Percentiles rank a stretch among this genome's conserved stretches.
These are phyloP conservation scores for Lyophyllum atratum DNA, from an alignment of 768 basidiomycete species.

Conservation along the genomic window DNA sequence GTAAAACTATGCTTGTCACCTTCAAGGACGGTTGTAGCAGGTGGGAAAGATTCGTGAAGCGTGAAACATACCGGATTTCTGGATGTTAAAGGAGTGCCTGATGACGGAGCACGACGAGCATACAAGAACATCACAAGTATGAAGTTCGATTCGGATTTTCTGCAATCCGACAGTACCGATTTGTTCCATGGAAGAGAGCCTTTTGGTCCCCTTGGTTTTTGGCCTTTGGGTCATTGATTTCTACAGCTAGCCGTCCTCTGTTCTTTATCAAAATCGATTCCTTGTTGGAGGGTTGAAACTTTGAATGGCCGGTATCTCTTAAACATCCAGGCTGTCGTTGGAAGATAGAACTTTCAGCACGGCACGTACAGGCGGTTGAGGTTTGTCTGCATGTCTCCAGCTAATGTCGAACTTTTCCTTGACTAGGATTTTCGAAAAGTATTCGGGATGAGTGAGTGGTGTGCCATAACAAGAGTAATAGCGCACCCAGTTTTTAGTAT, in stretches of 20 bases:
- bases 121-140: background rate
- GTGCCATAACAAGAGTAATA: background rate
- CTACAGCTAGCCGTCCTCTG: background rate
- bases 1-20: background rate
- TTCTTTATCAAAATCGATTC: background rate
- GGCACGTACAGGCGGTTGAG: background rate
- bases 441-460: background rate
- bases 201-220: background rate
- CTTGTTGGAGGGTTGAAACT: background rate
- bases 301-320: background rate
- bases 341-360: background rate
- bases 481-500: background rate
- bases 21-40: background rate
- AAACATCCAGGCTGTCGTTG: background rate
- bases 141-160: background rate
- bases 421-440: background rate
- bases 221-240: background rate
- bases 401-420: background rate
- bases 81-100: background rate
- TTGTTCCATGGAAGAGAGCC: constrained; percentile 2
- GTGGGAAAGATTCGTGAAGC: background rate
- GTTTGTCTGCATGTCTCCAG: background rate
- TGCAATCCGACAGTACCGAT: background rate
- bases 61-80: background rate
- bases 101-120: background rate